Percentiles rank a stretch among this genome's conserved stretches.
phyloP scores from a whole-genome alignment of 2,329 filamentous ascomycete genomes.

The Colletotrichum lentis region DNA sequence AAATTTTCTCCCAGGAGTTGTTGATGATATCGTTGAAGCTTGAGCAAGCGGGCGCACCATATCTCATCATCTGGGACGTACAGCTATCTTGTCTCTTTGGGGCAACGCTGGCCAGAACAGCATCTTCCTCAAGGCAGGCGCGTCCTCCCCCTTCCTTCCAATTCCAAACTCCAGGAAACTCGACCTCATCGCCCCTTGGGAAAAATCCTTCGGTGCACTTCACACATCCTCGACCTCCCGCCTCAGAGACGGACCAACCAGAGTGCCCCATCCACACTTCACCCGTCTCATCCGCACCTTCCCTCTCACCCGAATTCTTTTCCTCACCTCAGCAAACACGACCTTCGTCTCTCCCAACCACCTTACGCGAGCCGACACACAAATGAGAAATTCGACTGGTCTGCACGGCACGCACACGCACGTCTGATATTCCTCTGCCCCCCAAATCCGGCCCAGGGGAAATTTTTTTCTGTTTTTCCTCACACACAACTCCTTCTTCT shows the following conservation, averaged over 20 bases:
- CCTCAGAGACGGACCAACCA: not conserved
- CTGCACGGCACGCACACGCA: not conserved
- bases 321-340: constrained; percentile 5
- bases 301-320: constrained; percentile 16
- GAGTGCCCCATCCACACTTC: constrained; percentile 8
- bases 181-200: not conserved
- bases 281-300: constrained; percentile 12
- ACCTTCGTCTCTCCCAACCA: constrained; percentile 12
- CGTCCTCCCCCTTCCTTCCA: not conserved
- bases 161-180: not conserved
- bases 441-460: not conserved
- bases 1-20: not conserved
- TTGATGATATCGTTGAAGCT: no score
- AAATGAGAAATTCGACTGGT: not conserved
- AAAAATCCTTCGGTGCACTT: not conserved
- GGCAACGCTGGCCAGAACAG: not conserved
- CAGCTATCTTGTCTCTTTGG: no score
- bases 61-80: not conserved
- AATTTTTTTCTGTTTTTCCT: constrained; percentile 15
- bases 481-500: not conserved
- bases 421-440: not conserved
- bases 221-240: not conserved
- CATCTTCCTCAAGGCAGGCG: constrained; percentile 3
- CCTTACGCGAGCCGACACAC: constrained; percentile 17
- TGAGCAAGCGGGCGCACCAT: not conserved